phyloP scores from a whole-genome alignment of 2,329 filamentous ascomycete species.

The Torrubiella hemipterigena region DNA sequence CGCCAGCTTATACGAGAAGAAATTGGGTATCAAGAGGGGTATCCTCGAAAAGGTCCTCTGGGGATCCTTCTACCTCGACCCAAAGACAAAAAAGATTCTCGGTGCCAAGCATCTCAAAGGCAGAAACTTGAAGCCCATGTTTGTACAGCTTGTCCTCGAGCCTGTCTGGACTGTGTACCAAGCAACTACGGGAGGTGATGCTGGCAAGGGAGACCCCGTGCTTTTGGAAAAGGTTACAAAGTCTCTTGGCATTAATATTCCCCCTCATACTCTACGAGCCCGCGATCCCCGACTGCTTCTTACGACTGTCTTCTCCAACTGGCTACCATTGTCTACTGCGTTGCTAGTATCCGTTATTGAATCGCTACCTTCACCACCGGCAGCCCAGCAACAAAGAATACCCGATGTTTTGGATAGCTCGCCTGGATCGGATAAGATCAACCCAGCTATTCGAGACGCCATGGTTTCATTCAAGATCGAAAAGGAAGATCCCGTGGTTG shows the following conservation, averaged over 20 bases:
- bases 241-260: slow-evolving; percentile 71
- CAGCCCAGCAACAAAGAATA: slow-evolving; percentile 68
- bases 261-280: slow-evolving; percentile 73
- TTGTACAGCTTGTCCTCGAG: slow-evolving; percentile 90
- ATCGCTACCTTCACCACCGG: slow-evolving; percentile 72
- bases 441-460: slow-evolving; percentile 58
- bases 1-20: slow-evolving; percentile 86
- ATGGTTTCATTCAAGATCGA: slow-evolving; percentile 69
- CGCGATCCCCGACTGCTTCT: slow-evolving; percentile 75
- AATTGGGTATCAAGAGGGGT: slow-evolving; percentile 83
- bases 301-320: slow-evolving; percentile 75
- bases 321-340: slow-evolving; percentile 88
- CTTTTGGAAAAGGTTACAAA: slow-evolving; percentile 92
- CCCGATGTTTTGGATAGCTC: slow-evolving; percentile 69
- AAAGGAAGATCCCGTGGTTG: slow-evolving; percentile 67
- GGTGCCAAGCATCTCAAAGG: slow-evolving; percentile 89
- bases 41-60: slow-evolving; percentile 88
- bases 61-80: slow-evolving; percentile 94
- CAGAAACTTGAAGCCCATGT: slow-evolving; percentile 85
- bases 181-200: slow-evolving; percentile 72
- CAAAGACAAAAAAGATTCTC: slow-evolving; percentile 90
- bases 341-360: slow-evolving; percentile 89
- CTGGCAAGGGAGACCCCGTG: slow-evolving; percentile 69
- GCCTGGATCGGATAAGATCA: slow-evolving; percentile 63
- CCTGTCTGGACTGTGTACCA: slow-evolving; percentile 94